Percentiles rank a stretch among this genome's conserved stretches.
Evolutionary conservation across 352 stramenopile species (phyloP).

Genomic region (Phytophthora foliorum): DNA sequence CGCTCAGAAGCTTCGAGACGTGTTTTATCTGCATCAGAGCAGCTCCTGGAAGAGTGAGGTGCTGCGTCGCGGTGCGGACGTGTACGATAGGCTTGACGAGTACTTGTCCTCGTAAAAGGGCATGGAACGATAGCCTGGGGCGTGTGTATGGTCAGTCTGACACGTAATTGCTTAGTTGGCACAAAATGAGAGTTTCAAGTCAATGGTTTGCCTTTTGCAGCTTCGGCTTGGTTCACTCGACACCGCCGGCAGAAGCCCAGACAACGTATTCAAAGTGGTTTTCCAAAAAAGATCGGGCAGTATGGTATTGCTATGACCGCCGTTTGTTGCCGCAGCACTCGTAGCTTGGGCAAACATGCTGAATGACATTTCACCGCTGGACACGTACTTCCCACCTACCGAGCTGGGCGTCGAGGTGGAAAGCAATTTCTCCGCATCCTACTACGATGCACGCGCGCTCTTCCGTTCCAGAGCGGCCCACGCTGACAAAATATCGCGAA

Average conservation of each 20-base stretch:
- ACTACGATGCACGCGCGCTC: neutral
- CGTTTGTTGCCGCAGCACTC: neutral
- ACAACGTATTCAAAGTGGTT: no score
- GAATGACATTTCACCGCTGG: neutral
- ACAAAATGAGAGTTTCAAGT: no score
- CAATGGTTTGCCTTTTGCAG: no score
- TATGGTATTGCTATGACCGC: neutral
- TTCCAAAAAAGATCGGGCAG: neutral
- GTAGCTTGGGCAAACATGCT: neutral
- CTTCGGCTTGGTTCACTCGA: no score
- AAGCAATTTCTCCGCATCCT: neutral
- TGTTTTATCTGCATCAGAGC: conserved; percentile 84
- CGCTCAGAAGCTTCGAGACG: conserved; percentile 71
- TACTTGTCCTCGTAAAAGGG: conserved; percentile 29
- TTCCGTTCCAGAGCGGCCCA: neutral
- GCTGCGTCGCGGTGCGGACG: conserved; percentile 54
- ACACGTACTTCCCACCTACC: neutral
- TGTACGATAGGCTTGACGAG: conserved; percentile 55
- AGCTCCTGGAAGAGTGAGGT: conserved; percentile 70
- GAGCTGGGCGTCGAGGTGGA: neutral
- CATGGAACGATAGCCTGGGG: neutral
- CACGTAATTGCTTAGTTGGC: neutral
- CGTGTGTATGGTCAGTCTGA: neutral
- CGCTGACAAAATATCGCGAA: neutral
- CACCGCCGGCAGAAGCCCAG: no score